Evolutionary conservation across 768 basidiomycete genomes (phyloP).

Genomic region (Lactifluus piperatus): DNA sequence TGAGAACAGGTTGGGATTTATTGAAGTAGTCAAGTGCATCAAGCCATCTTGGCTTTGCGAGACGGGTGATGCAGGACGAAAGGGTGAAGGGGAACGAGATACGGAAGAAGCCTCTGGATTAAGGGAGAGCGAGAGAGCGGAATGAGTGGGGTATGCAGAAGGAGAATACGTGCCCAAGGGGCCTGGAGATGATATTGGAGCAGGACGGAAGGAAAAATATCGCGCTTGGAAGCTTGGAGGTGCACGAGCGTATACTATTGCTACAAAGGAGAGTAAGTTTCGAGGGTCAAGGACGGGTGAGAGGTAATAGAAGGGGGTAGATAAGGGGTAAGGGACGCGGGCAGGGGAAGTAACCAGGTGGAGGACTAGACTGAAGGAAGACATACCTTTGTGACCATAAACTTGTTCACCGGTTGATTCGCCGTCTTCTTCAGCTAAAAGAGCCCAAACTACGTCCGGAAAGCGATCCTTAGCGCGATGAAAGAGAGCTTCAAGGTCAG

Average conservation of each 20-base stretch:
- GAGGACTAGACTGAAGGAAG: too few relatives aligned
- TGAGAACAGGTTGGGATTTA: slow-evolving; percentile 74
- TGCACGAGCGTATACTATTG: slow-evolving; percentile 90
- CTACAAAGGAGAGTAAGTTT: slow-evolving; percentile 31
- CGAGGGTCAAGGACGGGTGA: not conserved
- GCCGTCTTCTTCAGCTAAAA: slow-evolving; percentile 39
- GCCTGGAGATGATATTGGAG: slow-evolving; percentile 41
- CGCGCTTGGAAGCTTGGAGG: slow-evolving; percentile 85
- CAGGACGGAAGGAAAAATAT: slow-evolving; percentile 73
- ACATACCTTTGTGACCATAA: slow-evolving; percentile 92
- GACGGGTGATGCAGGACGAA: slow-evolving; percentile 31
- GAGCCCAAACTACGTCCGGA: slow-evolving; percentile 95
- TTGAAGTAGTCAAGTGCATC: slow-evolving; percentile 55
- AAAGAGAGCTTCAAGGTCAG: slow-evolving; percentile 72
- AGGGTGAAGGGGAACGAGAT: slow-evolving; percentile 38
- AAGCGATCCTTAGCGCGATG: slow-evolving; percentile 82
- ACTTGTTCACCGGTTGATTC: slow-evolving; percentile 43
- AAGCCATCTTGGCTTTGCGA: slow-evolving; percentile 35
- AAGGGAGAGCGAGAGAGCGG: slow-evolving; percentile 49
- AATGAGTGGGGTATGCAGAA: slow-evolving; percentile 45
- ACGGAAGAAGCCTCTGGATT: slow-evolving; percentile 34
- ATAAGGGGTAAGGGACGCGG: too few relatives aligned
- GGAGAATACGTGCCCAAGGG: slow-evolving; percentile 33
- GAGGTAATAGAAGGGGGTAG: not conserved
- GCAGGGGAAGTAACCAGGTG: not conserved